Conservation (phyloP, 176 grass and related monocot species). For the Elaeis guineensis region DNA sequence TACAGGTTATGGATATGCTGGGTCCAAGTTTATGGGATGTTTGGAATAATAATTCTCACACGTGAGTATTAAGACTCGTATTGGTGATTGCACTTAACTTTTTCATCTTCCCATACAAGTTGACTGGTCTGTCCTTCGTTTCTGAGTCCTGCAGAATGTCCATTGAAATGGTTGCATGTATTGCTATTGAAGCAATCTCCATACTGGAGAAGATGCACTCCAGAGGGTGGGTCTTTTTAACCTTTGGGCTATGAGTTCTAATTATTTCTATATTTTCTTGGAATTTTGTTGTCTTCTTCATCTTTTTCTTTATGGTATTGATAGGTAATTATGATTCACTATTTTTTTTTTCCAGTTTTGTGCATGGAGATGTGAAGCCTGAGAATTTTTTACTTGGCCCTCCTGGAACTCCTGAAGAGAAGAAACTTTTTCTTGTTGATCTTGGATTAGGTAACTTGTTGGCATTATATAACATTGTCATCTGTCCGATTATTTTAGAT, state of each 20-base stretch:
- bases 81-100: not conserved
- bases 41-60: constrained; percentile 8
- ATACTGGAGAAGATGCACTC: constrained; percentile 9
- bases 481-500: not conserved
- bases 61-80: not conserved
- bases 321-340: too few species aligned
- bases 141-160: constrained; percentile 5
- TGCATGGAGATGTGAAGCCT: constrained; percentile 12
- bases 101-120: not conserved
- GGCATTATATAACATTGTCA: not conserved
- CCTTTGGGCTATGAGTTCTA: not conserved
- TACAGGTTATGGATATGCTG: constrained; percentile 9
- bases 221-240: not conserved
- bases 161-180: constrained; percentile 8
- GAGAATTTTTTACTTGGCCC: constrained; percentile 9
- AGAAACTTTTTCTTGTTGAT: constrained; percentile 15
- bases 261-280: not conserved
- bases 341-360: not conserved
- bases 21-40: constrained; percentile 5
- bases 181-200: constrained; percentile 9
- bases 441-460: constrained; percentile 1
- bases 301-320: too few species aligned
- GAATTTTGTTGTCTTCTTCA: too few species aligned
- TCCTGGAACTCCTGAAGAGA: constrained; percentile 4
- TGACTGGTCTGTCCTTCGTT: not conserved